Evolutionary conservation across 1,139 yeast genomes (phyloP).

Genomic region (Saccharomyces hybrid): DNA sequence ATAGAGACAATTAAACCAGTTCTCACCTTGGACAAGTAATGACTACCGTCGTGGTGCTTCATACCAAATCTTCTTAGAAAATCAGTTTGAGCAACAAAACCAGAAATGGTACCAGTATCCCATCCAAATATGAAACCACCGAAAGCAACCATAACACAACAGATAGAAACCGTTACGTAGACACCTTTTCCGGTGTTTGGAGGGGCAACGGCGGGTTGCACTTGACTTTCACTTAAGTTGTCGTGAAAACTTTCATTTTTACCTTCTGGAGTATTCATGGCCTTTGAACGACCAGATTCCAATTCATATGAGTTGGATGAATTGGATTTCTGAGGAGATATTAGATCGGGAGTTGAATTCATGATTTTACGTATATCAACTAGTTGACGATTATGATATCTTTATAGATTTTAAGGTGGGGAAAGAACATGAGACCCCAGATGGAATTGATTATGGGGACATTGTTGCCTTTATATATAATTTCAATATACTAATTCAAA

Average conservation of each 20-base stretch:
- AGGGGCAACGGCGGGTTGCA: neutral
- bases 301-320: conserved; percentile 12
- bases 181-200: conserved; percentile 5
- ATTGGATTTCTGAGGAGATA: conserved; percentile 17
- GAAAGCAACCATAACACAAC: conserved; percentile 47
- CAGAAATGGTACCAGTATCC: conserved; percentile 74
- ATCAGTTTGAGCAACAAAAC: conserved; percentile 63
- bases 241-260: conserved; percentile 2
- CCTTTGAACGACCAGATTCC: conserved; percentile 3
- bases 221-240: conserved; percentile 1
- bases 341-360: conserved; percentile 19
- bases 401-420: conserved; percentile 31
- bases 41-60: conserved; percentile 25
- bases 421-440: conserved; percentile 69
- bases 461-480: conserved; percentile 67
- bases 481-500: conserved; percentile 65
- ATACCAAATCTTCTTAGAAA: conserved; percentile 47
- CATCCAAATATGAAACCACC: conserved; percentile 68
- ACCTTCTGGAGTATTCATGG: conserved; percentile 2
- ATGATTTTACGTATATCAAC: conserved; percentile 3
- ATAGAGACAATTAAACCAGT: conserved; percentile 55
- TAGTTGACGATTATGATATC: neutral
- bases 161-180: conserved; percentile 33
- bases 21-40: conserved; percentile 45
- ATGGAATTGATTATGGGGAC: conserved; percentile 65